Base-by-base conservation (phyloP, 441 rosid species). In the Hypseocharis bilobata region DNA sequence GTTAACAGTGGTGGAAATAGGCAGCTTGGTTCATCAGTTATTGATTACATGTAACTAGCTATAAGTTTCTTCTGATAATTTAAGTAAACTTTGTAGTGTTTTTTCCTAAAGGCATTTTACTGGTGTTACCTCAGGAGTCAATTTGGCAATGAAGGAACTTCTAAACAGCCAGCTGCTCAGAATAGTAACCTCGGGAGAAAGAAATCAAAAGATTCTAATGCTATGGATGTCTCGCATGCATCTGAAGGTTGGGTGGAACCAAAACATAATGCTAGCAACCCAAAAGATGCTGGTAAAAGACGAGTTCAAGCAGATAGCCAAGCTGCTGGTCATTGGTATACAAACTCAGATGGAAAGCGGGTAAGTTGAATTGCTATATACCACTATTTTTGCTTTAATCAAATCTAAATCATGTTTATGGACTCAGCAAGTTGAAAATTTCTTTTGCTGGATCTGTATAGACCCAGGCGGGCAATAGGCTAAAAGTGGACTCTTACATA, bases 241-340 rank as follows among this genome's bases (percentile, higher is more conserved):
- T 70, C 81, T n/a, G 81, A 76, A 71, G 84, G 83, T 38, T 91
- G 93, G 91, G 70, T 78, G 51, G 79, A 83, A 67, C 87, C 87
- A 62, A 85, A 74, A 77, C 62, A 62, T 67, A 76, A 79, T 67
- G 58, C 76, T 60, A 49, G 71, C 4, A 45, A 58, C 71, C 88
- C 92, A 6, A 88, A 75, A 68, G 86, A 90, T 82, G 96, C 88
- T 62, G 87, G 88, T 19, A 92, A 84, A 84, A 80, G 89, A 64
- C 85, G 91, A 60, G 91, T 87, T 58, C 84, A 79, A 54, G 94
- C 96, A 56, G 72, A 61, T 65, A 80, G 76, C 68, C 89, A 84
- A 72, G 73, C 84, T 70, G 74, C 86, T 51, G 94, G 97, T 58
- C 92, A 71, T 56, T 92, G 98, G 98, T 87, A 77, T 71, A 90